These are phyloP conservation scores for Tulasnella sp. DNA, from an alignment of 768 basidiomycete species.

Conservation along the genomic window DNA sequence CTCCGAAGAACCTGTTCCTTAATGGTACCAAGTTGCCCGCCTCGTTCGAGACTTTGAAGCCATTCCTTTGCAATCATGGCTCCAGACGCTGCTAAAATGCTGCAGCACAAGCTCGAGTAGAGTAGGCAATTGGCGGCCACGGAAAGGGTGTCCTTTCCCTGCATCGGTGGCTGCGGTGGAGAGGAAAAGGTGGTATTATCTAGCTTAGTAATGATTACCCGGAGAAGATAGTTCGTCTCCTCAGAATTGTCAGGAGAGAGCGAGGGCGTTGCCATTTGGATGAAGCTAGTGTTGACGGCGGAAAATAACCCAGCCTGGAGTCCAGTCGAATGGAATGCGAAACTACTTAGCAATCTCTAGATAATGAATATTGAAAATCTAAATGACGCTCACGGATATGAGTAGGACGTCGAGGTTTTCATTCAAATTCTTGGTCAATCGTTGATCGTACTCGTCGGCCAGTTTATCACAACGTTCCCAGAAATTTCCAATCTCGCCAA, in stretches of 20 bases:
- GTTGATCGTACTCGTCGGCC: background rate
- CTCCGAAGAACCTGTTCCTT: background rate
- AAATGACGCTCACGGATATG: background rate
- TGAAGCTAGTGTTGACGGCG: constrained; percentile 4
- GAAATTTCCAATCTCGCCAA: background rate
- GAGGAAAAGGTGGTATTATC: background rate
- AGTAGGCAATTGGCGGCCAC: background rate
- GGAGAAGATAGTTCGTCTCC: background rate
- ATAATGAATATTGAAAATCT: background rate
- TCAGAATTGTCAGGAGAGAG: background rate
- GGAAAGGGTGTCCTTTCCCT: background rate
- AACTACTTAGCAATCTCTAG: background rate
- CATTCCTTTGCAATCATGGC: constrained; percentile 5
- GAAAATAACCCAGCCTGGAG: constrained; percentile 3
- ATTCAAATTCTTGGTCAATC: background rate
- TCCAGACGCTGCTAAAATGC: background rate
- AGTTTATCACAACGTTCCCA: background rate
- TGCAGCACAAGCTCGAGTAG: background rate
- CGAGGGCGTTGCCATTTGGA: background rate
- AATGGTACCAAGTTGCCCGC: background rate
- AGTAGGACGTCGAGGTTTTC: constrained; percentile 6
- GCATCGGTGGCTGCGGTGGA: background rate
- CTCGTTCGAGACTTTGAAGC: background rate
- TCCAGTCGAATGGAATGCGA: background rate
- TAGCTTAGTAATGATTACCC: background rate